Evolutionary conservation across 345 rosid genomes (phyloP).

Genomic region (Eutrema japonicum): DNA sequence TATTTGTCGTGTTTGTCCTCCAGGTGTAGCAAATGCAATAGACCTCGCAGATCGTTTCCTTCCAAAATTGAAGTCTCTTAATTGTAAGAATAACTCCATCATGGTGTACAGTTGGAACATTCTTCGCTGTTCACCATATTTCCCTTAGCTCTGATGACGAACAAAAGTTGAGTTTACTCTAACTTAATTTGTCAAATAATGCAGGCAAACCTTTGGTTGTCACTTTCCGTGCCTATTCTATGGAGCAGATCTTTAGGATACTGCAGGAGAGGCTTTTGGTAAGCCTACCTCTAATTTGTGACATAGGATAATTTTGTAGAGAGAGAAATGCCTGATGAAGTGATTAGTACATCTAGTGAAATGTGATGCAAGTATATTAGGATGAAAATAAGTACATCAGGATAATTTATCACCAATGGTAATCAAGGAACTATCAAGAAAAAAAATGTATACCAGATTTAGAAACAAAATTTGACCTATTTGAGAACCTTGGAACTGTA

Average conservation of each 20-base stretch:
- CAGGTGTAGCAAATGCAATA: slow-evolving; percentile 93
- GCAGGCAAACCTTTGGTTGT: slow-evolving; percentile 84
- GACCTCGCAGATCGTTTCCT: slow-evolving; percentile 94
- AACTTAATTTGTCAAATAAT: slow-evolving; percentile 17
- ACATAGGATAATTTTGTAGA: not conserved
- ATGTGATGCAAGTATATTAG: not conserved
- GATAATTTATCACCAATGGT: not conserved
- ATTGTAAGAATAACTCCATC: slow-evolving; percentile 59
- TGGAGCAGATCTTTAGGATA: slow-evolving; percentile 72
- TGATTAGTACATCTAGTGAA: slow-evolving; percentile 23
- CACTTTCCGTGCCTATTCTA: slow-evolving; percentile 80
- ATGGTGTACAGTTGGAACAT: not conserved
- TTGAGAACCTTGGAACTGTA: slow-evolving; percentile 13
- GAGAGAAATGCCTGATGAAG: not conserved
- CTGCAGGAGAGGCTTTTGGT: slow-evolving; percentile 87
- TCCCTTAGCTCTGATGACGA: slow-evolving; percentile 3
- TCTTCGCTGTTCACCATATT: not conserved
- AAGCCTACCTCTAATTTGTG: slow-evolving; percentile 31
- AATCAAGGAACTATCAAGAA: not conserved
- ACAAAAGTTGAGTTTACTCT: not conserved
- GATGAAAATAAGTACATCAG: not conserved
- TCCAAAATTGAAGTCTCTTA: slow-evolving; percentile 74
- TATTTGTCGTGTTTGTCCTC: slow-evolving; percentile 6
- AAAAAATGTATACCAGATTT: not conserved
- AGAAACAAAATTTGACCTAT: not conserved